Evolutionary conservation across 768 basidiomycete species (phyloP), one percentile per base, ranked within the genome.

Genomic region (Porphyrellus cyaneotinctus): DNA sequence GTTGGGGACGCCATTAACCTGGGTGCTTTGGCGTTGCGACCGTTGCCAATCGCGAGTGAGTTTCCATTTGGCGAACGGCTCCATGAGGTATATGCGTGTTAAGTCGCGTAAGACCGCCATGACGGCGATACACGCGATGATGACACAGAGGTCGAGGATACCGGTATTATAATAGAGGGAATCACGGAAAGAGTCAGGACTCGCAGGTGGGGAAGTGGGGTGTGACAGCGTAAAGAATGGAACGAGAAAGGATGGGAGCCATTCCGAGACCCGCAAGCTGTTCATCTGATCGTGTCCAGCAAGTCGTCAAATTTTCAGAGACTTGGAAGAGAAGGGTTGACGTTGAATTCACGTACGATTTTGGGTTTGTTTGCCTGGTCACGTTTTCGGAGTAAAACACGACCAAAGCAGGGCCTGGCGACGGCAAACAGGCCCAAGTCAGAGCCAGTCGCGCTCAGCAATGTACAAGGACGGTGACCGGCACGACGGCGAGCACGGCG

Each of bases 61-160:
- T 58, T 85, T 87, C 80, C 83, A 86, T 35, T 77, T 75, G 17
- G 90, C 94, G 50, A 97, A 82, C 11, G 94, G 91, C 64, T 87
- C 85, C 56, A 92, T 81, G 31, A 94, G 59, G 58, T 74, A 77
- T 20, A 94, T 70, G 61, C 97, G 84, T 36, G 83, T 69, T 30
- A 81, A 71, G 73, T 95, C 95, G 56, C 97, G 83, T 24, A 92
- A 69, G 47, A 93, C 61, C n/a, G 91, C 91, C 83, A 97, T 93
- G 59, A 86, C 73, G 14, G 87, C 80, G 52, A 97, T 90, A 70
- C 82, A 88, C n/a, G 85, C 80, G 50, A 93, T 70, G 52, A 94
- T 77, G 62, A 95, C 66, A 64, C 84, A 92, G n/a, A 79, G 70
- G 67, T 99, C 97, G 53, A 80, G 76, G 26, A 73, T 72, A n/a